Conservation (phyloP, 2,329 filamentous ascomycete genomes). For the Fusarium sp. region DNA sequence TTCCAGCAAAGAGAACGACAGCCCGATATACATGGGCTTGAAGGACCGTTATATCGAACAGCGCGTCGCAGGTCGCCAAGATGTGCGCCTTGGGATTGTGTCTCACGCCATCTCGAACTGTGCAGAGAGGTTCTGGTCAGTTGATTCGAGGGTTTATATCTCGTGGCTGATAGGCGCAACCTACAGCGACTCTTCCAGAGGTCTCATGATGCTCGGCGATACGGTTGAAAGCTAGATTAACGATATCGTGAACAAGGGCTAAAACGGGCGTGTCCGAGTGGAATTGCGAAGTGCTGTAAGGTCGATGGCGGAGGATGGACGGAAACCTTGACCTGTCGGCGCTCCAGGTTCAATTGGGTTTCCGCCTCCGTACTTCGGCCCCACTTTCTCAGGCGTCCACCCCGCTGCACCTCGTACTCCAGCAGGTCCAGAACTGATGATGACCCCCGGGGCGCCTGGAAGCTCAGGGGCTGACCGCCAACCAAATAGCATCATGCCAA, state of each 20-base stretch:
- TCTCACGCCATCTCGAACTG: conserved; percentile 77
- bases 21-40: conserved; percentile 76
- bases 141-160: conserved; percentile 19
- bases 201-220: conserved; percentile 50
- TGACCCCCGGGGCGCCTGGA: conserved; percentile 9
- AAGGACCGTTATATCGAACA: conserved; percentile 70
- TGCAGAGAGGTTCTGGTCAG: conserved; percentile 42
- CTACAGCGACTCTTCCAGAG: conserved; percentile 57
- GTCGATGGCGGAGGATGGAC: conserved; percentile 34
- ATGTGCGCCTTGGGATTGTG: conserved; percentile 69
- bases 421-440: conserved; percentile 10
- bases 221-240: background rate
- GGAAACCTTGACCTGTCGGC: conserved; percentile 29
- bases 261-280: conserved; percentile 8
- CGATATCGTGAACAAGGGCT: conserved; percentile 5
- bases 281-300: conserved; percentile 17
- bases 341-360: conserved; percentile 31
- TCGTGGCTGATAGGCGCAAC: conserved; percentile 34
- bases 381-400: conserved; percentile 28
- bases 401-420: conserved; percentile 6
- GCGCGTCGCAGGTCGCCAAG: conserved; percentile 73
- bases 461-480: conserved; percentile 38
- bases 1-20: conserved; percentile 95
- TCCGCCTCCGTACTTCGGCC: conserved; percentile 30
- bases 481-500: conserved; percentile 27